Conservation (phyloP, 176 grass and related monocot species). For the Urochloa ruziziensis region DNA sequence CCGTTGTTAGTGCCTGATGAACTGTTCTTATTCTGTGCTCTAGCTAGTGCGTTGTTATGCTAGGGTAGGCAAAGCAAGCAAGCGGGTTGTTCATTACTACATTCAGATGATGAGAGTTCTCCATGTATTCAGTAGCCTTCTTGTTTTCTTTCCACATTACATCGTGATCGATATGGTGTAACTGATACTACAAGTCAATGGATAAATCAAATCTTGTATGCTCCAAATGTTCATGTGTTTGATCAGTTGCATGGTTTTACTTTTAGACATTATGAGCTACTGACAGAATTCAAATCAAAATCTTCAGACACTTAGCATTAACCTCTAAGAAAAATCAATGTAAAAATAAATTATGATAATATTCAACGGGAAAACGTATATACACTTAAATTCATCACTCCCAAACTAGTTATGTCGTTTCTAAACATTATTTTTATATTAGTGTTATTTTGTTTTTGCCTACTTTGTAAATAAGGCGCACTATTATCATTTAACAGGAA, state of each 20-base stretch:
- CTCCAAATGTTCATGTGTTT: neutral
- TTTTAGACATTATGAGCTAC: neutral
- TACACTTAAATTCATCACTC: no score
- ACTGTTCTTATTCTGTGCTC: conserved; percentile 31
- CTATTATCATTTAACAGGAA: no score
- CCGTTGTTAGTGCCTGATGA: conserved; percentile 26
- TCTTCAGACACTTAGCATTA: neutral
- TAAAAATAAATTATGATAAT: no score
- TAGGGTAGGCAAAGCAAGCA: conserved; percentile 33
- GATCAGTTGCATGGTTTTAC: neutral
- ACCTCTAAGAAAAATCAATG: neutral
- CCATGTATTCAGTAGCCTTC: conserved; percentile 32
- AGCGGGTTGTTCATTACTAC: conserved; percentile 27
- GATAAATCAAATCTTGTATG: conserved; percentile 28
- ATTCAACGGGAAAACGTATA: no score
- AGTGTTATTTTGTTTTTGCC: no score
- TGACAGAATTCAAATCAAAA: neutral
- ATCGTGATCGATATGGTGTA: conserved; percentile 24
- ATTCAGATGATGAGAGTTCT: conserved; percentile 14
- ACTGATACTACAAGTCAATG: conserved; percentile 32
- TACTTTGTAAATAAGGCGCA: no score
- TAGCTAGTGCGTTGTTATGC: conserved; percentile 36
- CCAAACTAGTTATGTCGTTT: no score
- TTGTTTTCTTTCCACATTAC: conserved; percentile 32
- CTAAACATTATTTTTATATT: no score